phyloP scores from a whole-genome alignment of 1,284 basidiomycete species.

The Sporisorium graminicola region DNA sequence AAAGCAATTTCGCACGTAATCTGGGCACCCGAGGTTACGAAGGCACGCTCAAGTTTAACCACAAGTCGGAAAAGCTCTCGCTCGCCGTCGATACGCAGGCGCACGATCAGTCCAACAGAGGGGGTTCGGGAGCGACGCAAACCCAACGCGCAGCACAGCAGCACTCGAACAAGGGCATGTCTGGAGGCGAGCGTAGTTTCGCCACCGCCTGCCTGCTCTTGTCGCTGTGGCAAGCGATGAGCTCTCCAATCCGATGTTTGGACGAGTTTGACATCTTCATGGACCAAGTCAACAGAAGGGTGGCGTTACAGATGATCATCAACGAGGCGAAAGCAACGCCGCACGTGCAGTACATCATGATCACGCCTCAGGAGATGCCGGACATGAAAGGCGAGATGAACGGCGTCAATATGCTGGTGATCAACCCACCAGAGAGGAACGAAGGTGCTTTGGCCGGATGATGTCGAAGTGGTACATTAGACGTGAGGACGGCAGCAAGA shows the following conservation, averaged over 20 bases:
- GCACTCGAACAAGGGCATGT: slow-evolving; percentile 73
- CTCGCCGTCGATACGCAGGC: slow-evolving; percentile 75
- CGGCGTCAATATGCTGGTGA: slow-evolving; percentile 27
- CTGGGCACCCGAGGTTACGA: slow-evolving; percentile 80
- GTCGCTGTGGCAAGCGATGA: slow-evolving; percentile 93
- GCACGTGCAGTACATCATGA: slow-evolving; percentile 61
- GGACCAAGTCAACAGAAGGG: slow-evolving; percentile 90
- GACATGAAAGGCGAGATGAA: slow-evolving; percentile 39
- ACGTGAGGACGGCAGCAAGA: neutral
- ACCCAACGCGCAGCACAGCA: slow-evolving; percentile 67
- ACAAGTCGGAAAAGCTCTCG: slow-evolving; percentile 77
- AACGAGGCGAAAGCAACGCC: slow-evolving; percentile 39
- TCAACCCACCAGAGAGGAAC: slow-evolving; percentile 35
- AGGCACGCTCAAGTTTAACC: slow-evolving; percentile 78
- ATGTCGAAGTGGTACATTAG: neutral
- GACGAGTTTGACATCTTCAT: slow-evolving; percentile 89
- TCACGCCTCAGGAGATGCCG: slow-evolving; percentile 66
- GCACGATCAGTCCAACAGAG: slow-evolving; percentile 72
- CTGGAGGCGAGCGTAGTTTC: slow-evolving; percentile 95
- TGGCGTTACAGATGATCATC: slow-evolving; percentile 88
- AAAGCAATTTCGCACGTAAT: slow-evolving; percentile 83
- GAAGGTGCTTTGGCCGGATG: slow-evolving; percentile 32
- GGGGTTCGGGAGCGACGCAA: slow-evolving; percentile 81
- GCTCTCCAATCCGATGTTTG: slow-evolving; percentile 91
- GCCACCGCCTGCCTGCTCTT: slow-evolving; percentile 93